Evolutionary conservation across 345 rosid species (phyloP).

Genomic region (Hibiscus trionum): DNA sequence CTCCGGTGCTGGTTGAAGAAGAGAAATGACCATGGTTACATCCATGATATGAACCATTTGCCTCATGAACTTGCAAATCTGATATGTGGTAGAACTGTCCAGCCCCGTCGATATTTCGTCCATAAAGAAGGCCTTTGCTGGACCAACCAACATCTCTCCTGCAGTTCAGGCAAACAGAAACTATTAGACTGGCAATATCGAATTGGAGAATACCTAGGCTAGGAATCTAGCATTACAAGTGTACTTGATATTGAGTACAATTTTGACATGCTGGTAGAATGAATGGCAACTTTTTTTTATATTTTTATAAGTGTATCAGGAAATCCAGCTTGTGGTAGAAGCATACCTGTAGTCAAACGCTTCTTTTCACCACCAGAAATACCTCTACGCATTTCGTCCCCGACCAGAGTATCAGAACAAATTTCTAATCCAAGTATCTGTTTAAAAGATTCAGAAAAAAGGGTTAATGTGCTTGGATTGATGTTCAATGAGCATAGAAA

Average conservation of each 20-base stretch:
- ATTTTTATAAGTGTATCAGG: too few relatives aligned
- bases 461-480: neutral
- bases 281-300: too few relatives aligned
- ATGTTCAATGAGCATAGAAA: neutral
- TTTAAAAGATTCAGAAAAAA: neutral
- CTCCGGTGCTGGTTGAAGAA: slow-evolving; percentile 87
- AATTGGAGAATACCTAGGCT: neutral
- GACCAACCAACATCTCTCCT: slow-evolving; percentile 96
- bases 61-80: slow-evolving; percentile 62
- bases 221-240: neutral
- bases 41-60: slow-evolving; percentile 60
- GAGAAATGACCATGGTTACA: slow-evolving; percentile 62
- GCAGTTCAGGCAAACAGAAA: slow-evolving; percentile 12
- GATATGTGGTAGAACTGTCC: slow-evolving; percentile 86
- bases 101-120: slow-evolving; percentile 93
- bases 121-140: slow-evolving; percentile 88
- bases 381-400: slow-evolving; percentile 71
- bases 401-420: slow-evolving; percentile 68
- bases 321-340: neutral
- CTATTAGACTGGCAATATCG: neutral
- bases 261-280: neutral
- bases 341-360: slow-evolving; percentile 55
- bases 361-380: slow-evolving; percentile 41
- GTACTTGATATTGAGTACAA: neutral
- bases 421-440: slow-evolving; percentile 70